A percentile compares a stretch with the other conserved stretches of the same genome.
Conservation (phyloP, 306 rosid genomes). For the Pyrus communis region DNA sequence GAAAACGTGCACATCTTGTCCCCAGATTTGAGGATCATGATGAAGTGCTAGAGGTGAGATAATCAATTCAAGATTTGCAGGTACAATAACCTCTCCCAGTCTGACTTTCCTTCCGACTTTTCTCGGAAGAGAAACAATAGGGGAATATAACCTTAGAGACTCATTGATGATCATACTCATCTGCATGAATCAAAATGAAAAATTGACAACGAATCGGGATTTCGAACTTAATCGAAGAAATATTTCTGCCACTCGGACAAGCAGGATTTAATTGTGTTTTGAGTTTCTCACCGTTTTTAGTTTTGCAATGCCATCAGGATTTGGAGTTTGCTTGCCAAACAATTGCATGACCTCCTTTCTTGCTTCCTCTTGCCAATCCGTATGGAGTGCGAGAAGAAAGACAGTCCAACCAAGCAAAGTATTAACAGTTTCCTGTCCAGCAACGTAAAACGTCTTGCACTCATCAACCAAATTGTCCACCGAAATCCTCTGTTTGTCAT, state of each 20-base stretch:
- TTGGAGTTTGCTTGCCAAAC: constrained; percentile 15
- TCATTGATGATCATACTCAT: constrained; percentile 26
- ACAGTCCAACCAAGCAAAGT: constrained; percentile 25
- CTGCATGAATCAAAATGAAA: background rate
- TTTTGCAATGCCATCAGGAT: constrained; percentile 3
- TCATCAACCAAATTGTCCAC: constrained; percentile 25
- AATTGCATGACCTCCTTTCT: constrained; percentile 19
- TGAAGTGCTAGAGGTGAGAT: constrained; percentile 11
- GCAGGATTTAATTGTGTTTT: background rate
- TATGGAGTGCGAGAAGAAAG: constrained; percentile 17
- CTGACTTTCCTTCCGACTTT: constrained; percentile 1
- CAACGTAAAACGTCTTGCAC: constrained; percentile 27
- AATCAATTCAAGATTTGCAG: background rate
- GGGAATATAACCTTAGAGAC: constrained; percentile 23
- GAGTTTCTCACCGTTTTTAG: constrained; percentile 14
- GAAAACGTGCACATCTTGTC: background rate
- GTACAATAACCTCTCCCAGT: constrained; percentile 8
- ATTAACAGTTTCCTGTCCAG: constrained; percentile 27
- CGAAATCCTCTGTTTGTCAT: constrained; percentile 6
- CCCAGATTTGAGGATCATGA: constrained; percentile 23
- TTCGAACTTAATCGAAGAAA: no score
- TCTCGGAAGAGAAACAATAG: background rate
- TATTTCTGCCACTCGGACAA: background rate
- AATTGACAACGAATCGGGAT: background rate
- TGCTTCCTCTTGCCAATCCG: constrained; percentile 33